phyloP scores from a whole-genome alignment of 1,284 basidiomycete species.

The Paramarasmius palmivorus region DNA sequence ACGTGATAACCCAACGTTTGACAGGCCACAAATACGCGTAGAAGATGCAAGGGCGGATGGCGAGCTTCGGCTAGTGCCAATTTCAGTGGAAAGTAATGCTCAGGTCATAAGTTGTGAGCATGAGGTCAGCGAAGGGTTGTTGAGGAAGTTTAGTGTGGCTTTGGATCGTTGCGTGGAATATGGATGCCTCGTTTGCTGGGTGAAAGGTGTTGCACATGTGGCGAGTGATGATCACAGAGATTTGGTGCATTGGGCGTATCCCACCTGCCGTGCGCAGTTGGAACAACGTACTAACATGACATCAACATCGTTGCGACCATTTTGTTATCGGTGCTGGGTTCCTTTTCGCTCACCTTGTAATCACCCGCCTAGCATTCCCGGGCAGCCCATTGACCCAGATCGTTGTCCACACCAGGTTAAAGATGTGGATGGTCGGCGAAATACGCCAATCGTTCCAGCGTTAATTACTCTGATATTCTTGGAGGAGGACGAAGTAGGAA shows the following conservation, averaged over 20 bases:
- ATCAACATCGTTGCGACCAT: not conserved
- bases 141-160: not conserved
- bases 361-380: not conserved
- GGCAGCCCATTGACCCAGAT: not conserved
- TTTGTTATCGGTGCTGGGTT: conserved; percentile 7
- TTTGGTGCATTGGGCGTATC: not conserved
- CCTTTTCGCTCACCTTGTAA: conserved; percentile 4
- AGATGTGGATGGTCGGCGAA: not conserved
- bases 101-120: not conserved
- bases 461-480: not conserved
- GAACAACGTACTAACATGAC: not conserved
- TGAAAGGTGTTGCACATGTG: not conserved
- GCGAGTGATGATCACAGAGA: not conserved
- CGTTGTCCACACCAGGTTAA: not conserved
- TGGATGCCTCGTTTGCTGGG: conserved; percentile 6
- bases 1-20: not conserved
- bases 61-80: not conserved
- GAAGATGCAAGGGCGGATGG: not conserved
- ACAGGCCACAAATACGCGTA: not conserved
- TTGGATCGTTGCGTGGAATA: not conserved
- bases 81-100: not conserved
- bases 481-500: too few species aligned
- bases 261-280: not conserved
- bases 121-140: not conserved
- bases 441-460: not conserved